Evolutionary conservation across 306 rosid genomes (phyloP).

Genomic region (Acacia crassicarpa): DNA sequence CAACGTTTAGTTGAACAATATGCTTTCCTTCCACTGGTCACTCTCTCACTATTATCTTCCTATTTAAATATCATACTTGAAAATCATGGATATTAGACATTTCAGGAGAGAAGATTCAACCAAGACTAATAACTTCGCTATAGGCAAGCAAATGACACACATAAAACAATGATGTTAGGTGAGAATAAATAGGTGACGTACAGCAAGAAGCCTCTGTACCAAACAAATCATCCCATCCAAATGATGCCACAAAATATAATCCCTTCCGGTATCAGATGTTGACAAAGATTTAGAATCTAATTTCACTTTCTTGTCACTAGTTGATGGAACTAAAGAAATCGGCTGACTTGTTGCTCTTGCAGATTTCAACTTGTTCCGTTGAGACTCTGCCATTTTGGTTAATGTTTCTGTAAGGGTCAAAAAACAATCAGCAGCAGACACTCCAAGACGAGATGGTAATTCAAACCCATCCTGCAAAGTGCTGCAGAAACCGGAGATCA

Average conservation of each 20-base stretch:
- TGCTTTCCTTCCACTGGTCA: slow-evolving; percentile 22
- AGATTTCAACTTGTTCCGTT: slow-evolving; percentile 43
- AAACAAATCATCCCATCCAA: slow-evolving; percentile 59
- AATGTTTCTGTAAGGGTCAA: slow-evolving; percentile 66
- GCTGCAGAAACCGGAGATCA: slow-evolving; percentile 47
- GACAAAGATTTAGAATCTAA: slow-evolving; percentile 40
- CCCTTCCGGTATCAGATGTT: slow-evolving; percentile 46
- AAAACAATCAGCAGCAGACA: slow-evolving; percentile 86
- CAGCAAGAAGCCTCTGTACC: slow-evolving; percentile 73
- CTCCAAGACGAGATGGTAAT: slow-evolving; percentile 88
- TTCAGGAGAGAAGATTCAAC: neutral
- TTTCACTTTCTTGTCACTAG: slow-evolving; percentile 47
- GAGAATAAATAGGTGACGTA: slow-evolving; percentile 44
- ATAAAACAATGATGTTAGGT: slow-evolving; percentile 20
- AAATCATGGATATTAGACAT: slow-evolving; percentile 1
- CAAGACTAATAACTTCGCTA: neutral
- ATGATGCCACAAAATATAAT: slow-evolving; percentile 67
- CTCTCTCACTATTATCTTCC: slow-evolving; percentile 24
- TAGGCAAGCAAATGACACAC: neutral
- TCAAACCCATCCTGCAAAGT: slow-evolving; percentile 79
- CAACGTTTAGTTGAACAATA: slow-evolving; percentile 11
- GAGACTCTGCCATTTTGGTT: slow-evolving; percentile 44
- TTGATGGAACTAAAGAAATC: slow-evolving; percentile 37
- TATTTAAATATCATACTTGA: slow-evolving; percentile 8
- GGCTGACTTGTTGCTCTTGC: slow-evolving; percentile 39